Base-by-base conservation (phyloP, 2,329 filamentous ascomycete species). In the Alternaria sp. region DNA sequence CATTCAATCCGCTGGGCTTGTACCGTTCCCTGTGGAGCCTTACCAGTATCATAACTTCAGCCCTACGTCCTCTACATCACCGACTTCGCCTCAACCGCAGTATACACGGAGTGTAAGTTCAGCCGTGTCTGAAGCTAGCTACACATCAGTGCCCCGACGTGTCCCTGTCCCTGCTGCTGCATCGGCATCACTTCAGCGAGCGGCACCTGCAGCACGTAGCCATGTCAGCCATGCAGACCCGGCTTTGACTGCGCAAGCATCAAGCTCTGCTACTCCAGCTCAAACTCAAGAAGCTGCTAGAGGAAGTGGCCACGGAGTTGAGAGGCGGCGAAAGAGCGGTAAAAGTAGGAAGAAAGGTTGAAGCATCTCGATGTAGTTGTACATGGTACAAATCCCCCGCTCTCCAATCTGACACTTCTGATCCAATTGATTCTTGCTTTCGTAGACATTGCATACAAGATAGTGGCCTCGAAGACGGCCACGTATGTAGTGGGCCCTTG, bases 21-120 rank as follows among this genome's bases (percentile, higher is more conserved):
- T 77, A 2, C 72, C 72, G 6, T 75, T 77, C 33, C 76, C 78
- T 0, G 66, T 79, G 0, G 76, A 78, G 53, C 72, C 73, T 1
- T 79, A 76, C 54, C 72, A 78, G 50, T 78, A 79, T 43, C 74
- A 79, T 46, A 60, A 60, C 37, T 74, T 78, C 25, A 75, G 70
- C 28, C 72, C 75, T 26, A 58, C 72, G 4, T 65, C 72, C 18
- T 67, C 71, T 12, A 66, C 71, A 3, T 64, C 69, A 9, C 68
- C 71, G n/a, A 64, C 72, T 41, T 68, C 71, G 20, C 68, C 73
- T 15, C 75, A 75, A 28, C 65, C 67, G 11, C 75, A 73, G 33
- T 77, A 74, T 51, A 63, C 69, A n/a, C 70, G 75, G n/a, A 71
- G 73, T 55, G 70, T 75, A 12, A 73, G 65, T 18, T 71, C 72